Evolutionary conservation across 1,139 yeast species (phyloP).

Genomic region (Zygosaccharomyces sapae): DNA sequence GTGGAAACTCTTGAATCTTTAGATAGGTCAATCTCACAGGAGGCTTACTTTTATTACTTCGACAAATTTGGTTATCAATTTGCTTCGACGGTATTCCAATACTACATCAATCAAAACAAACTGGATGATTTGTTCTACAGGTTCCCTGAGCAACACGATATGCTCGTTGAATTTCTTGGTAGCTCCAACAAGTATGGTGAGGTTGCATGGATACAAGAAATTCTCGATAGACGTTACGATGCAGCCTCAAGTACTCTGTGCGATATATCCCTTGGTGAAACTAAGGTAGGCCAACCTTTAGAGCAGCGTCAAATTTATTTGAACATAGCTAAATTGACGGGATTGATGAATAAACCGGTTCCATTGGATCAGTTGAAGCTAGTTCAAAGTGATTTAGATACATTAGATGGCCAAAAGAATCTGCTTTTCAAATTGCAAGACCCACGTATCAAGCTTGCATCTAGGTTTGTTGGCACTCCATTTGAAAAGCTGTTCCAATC

Average conservation of each 20-base stretch:
- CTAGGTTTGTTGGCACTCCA: conserved; percentile 16
- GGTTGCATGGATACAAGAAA: conserved; percentile 71
- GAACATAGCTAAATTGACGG: conserved; percentile 64
- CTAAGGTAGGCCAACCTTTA: conserved; percentile 41
- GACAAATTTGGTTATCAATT: conserved; percentile 62
- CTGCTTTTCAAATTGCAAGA: conserved; percentile 39
- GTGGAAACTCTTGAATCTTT: conserved; percentile 56
- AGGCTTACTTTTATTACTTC: conserved; percentile 51
- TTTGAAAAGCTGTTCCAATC: conserved; percentile 19
- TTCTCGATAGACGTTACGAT: conserved; percentile 48
- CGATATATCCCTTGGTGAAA: conserved; percentile 38
- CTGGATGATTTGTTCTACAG: conserved; percentile 52
- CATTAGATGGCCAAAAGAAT: conserved; percentile 47
- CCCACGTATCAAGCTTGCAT: conserved; percentile 20
- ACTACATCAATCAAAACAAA: conserved; percentile 53
- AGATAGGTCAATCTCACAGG: conserved; percentile 43
- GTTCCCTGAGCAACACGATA: conserved; percentile 52
- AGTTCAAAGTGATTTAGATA: conserved; percentile 48
- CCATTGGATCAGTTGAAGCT: conserved; percentile 38
- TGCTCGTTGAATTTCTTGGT: conserved; percentile 51
- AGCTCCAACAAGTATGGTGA: conserved; percentile 48
- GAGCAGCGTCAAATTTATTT: conserved; percentile 54
- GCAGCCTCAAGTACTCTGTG: conserved; percentile 50
- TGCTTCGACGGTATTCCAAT: conserved; percentile 61
- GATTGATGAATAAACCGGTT: conserved; percentile 31